These are phyloP conservation scores for Gracilariopsis chorda DNA, from an alignment of 23 red algal genomes.

Conservation along the genomic window DNA sequence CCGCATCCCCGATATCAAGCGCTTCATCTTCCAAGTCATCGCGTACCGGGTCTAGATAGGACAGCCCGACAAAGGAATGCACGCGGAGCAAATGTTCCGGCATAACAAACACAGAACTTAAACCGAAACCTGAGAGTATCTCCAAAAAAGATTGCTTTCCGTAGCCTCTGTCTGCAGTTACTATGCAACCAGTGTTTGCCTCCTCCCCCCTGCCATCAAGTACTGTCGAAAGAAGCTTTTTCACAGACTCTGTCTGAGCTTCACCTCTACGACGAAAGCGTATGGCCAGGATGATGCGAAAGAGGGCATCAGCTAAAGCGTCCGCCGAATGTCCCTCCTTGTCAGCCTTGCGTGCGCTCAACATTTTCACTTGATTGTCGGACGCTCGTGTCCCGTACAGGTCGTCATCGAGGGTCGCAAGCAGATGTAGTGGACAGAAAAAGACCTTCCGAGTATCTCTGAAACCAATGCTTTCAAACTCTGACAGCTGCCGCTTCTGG, in stretches of 20 bases:
- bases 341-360: neutral
- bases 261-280: constrained; percentile 3
- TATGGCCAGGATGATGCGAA: neutral
- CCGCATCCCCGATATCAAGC: neutral
- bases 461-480: constrained; percentile 4
- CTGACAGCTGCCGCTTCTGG: neutral
- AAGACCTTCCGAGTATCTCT: constrained; percentile 6
- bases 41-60: neutral
- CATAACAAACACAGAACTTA: neutral
- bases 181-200: neutral
- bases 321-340: neutral
- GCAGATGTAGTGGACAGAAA: neutral
- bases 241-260: neutral
- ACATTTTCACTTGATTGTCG: constrained; percentile 15
- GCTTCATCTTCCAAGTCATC: neutral
- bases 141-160: constrained; percentile 11
- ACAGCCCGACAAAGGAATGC: neutral
- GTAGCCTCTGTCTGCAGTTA: constrained; percentile 16
- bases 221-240: neutral
- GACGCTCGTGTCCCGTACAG: neutral
- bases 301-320: neutral
- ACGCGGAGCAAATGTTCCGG: neutral
- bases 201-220: neutral
- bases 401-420: constrained; percentile 5
- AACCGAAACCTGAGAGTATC: neutral